These are phyloP conservation scores for Barbatosphaeria neglecta DNA, from an alignment of 495 filamentous ascomycete genomes.

Conservation along the genomic window DNA sequence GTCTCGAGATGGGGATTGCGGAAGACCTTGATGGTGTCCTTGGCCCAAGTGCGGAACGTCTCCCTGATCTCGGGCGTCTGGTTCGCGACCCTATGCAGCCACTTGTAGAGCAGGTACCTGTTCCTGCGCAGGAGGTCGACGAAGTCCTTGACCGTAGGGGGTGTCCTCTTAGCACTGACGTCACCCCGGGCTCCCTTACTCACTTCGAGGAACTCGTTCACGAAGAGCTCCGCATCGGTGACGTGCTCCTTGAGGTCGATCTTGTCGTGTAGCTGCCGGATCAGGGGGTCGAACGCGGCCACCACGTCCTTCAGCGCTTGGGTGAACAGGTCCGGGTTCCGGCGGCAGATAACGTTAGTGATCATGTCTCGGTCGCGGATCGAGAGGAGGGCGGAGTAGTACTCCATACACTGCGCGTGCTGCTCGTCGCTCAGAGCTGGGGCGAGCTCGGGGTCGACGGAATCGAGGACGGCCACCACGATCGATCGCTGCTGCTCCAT, in stretches of 20 bases:
- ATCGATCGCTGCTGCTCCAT: constrained; percentile 30
- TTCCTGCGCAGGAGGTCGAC: constrained; percentile 44
- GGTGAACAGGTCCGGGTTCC: constrained; percentile 49
- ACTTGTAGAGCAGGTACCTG: constrained; percentile 41
- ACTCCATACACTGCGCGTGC: constrained; percentile 45
- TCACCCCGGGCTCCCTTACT: constrained; percentile 19
- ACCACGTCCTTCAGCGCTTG: constrained; percentile 43
- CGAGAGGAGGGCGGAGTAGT: constrained; percentile 43
- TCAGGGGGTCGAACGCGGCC: constrained; percentile 52
- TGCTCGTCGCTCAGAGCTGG: constrained; percentile 32
- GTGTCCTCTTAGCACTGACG: constrained; percentile 3
- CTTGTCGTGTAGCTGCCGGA: constrained; percentile 49
- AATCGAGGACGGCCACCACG: constrained; percentile 35
- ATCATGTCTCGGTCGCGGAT: constrained; percentile 53
- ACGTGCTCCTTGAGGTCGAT: constrained; percentile 51
- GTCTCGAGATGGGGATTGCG: not conserved
- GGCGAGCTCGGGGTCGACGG: constrained; percentile 11
- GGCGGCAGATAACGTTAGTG: constrained; percentile 41
- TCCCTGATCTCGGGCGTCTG: constrained; percentile 46
- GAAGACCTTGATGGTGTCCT: constrained; percentile 19
- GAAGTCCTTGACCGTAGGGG: constrained; percentile 51
- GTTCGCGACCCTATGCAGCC: constrained; percentile 48
- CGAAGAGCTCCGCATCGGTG: constrained; percentile 42
- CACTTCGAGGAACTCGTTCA: constrained; percentile 46
- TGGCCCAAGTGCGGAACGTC: constrained; percentile 32